Conservation (phyloP, 495 filamentous ascomycete genomes). For the Staphylotrichum tortipilum region DNA sequence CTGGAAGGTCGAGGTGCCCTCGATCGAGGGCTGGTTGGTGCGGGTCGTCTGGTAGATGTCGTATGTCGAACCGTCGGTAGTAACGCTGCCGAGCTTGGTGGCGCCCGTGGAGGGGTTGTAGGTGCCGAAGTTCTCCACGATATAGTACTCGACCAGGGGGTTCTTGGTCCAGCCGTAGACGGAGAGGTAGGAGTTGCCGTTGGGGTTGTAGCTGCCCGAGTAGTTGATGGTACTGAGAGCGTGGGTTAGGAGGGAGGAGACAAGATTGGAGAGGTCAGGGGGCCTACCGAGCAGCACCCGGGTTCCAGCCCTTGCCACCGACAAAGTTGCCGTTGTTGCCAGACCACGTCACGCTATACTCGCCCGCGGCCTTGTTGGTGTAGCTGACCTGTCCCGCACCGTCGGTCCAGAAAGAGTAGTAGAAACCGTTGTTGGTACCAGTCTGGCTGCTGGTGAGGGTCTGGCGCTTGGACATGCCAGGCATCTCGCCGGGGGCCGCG, state of each 20-base stretch:
- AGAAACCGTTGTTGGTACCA: constrained; percentile 49
- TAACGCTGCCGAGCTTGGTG: constrained; percentile 44
- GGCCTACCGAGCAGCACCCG: constrained; percentile 27
- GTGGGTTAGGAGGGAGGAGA: background rate
- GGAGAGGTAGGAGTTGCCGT: constrained; percentile 37
- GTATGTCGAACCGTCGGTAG: constrained; percentile 52
- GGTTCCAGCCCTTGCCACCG: constrained; percentile 54
- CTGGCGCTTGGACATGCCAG: background rate
- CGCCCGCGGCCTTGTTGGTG: constrained; percentile 45
- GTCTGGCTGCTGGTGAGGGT: constrained; percentile 22
- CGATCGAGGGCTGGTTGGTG: constrained; percentile 50
- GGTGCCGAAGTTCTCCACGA: constrained; percentile 46
- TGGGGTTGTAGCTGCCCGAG: constrained; percentile 37
- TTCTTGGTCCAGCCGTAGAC: constrained; percentile 52
- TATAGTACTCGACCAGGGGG: constrained; percentile 54
- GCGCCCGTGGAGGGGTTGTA: constrained; percentile 48
- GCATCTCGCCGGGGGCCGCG: background rate
- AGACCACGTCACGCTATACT: constrained; percentile 47
- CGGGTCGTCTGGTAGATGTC: constrained; percentile 52
- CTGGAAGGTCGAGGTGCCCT: constrained; percentile 46
- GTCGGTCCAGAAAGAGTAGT: constrained; percentile 57
- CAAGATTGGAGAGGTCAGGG: background rate
- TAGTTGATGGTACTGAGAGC: constrained; percentile 32
- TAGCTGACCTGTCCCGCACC: constrained; percentile 44
- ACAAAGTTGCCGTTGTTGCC: constrained; percentile 47